Base-by-base conservation (phyloP, 768 basidiomycete genomes). In the Lactarius akahatsu region DNA sequence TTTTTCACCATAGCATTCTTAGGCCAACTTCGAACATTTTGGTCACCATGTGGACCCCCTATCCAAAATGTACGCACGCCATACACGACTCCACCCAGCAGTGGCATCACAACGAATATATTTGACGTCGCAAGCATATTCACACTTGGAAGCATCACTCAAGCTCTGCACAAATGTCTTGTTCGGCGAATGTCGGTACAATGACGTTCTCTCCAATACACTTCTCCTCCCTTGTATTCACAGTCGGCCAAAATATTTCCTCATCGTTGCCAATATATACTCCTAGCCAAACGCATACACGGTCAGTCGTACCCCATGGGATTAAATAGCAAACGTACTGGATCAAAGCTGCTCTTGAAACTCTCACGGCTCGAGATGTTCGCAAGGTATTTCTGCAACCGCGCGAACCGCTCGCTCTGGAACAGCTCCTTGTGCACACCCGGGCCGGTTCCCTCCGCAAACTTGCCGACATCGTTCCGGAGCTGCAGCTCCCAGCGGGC, bases 391-490 rank as follows among this genome's bases (percentile, higher is more conserved):
- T 78, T 76, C 41, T 76, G 74, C 62, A 84, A 79, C 60, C 81
- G 79, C 23, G 74, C 79, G 64, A 81, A 88, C 66, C 81, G 71
- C 57, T 81, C 61, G 57, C 65, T 72, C 65, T 76, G 73, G 61
- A 87, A 74, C 4, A 72, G 75, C 23, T 80, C 76, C 59, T 66
- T 36, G 26, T 80, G 76, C 4, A 80, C 73, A 62, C 77, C 79
- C 57, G 78, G 74, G 6, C 84, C 86, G 26, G 71, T 74, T 16
- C 78, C 78, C 6, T 62, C 59, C 16, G 57, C 38, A 67, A 75
- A 88, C 30, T 73, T 77, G 3, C 86, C 86, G 23, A 85, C 36
- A 47, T 87, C 83, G 62, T 83, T 78, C 69, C 76, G 75, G 50
- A 84, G 66, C 34, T 72, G 56, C 1, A 82, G 65, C 23, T 80